Evolutionary conservation across 1,139 yeast species (phyloP).

Genomic region (Wickerhamiella pararugosa): DNA sequence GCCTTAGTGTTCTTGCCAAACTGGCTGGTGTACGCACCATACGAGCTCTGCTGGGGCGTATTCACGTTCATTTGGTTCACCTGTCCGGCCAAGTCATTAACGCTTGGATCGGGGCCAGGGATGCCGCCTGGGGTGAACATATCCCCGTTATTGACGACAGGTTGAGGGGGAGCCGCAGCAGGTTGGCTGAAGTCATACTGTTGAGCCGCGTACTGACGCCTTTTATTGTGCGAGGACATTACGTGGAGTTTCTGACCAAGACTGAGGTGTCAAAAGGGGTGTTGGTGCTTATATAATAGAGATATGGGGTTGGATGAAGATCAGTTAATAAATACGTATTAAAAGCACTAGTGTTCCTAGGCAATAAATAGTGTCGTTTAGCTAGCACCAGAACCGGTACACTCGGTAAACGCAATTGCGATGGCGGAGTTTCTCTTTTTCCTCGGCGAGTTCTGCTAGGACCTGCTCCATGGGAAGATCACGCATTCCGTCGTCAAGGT

Average conservation of each 20-base stretch:
- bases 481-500: constrained; percentile 40
- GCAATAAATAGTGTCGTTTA: too few species aligned
- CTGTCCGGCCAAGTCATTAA: constrained; percentile 16
- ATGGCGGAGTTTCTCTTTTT: constrained; percentile 27
- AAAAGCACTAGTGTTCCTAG: too few species aligned
- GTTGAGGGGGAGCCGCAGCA: constrained; percentile 20
- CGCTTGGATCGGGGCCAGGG: constrained; percentile 10
- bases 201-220: constrained; percentile 48
- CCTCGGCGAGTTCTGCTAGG: constrained; percentile 37
- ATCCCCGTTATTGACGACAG: constrained; percentile 7
- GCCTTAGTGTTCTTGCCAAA: constrained; percentile 11
- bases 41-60: constrained; percentile 8
- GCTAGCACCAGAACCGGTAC: constrained; percentile 35
- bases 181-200: constrained; percentile 30
- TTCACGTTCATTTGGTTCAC: constrained; percentile 18
- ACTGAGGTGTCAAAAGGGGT: too few species aligned
- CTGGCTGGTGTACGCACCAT: constrained; percentile 1
- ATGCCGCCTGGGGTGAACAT: constrained; percentile 12
- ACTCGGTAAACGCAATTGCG: constrained; percentile 27
- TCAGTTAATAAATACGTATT: too few species aligned
- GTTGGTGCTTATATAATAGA: too few species aligned
- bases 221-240: constrained; percentile 25
- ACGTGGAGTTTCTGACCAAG: constrained; percentile 4
- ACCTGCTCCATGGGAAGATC: constrained; percentile 38
- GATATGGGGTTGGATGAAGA: too few species aligned